Conservation (phyloP, 2,329 filamentous ascomycete genomes). For the Venturiaceae sp. region DNA sequence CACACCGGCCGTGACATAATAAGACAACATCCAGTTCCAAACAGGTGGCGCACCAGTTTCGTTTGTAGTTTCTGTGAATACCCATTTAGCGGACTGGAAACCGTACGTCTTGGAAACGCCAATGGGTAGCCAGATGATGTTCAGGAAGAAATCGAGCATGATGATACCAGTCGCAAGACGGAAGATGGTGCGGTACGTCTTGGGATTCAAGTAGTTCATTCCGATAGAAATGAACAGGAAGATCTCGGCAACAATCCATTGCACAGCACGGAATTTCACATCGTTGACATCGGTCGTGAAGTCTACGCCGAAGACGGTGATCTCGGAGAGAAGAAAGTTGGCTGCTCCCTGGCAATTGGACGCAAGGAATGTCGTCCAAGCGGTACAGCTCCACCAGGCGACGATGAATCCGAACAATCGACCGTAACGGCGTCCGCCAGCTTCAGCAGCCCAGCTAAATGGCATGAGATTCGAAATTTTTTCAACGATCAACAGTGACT, state of each 20-base stretch:
- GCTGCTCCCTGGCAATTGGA: constrained; percentile 25
- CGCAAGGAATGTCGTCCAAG: constrained; percentile 44
- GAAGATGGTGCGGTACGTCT: constrained; percentile 40
- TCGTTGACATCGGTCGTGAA: constrained; percentile 43
- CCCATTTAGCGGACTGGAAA: constrained; percentile 48
- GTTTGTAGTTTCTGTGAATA: constrained; percentile 53
- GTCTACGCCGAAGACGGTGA: constrained; percentile 46
- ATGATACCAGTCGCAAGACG: constrained; percentile 41
- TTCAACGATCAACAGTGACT: neutral
- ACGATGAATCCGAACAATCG: constrained; percentile 49
- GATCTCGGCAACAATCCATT: constrained; percentile 49
- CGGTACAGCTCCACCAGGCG: constrained; percentile 55
- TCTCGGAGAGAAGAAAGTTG: constrained; percentile 36
- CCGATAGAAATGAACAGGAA: constrained; percentile 28
- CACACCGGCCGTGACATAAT: constrained; percentile 50
- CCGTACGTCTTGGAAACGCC: constrained; percentile 45
- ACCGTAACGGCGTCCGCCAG: constrained; percentile 46
- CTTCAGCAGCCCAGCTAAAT: constrained; percentile 45
- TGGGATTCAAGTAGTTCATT: constrained; percentile 25
- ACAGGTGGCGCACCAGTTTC: constrained; percentile 36
- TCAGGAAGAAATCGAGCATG: constrained; percentile 48
- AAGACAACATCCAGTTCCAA: constrained; percentile 56
- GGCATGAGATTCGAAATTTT: neutral
- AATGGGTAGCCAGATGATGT: constrained; percentile 52
- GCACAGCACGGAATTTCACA: constrained; percentile 49